Conservation (phyloP, 2,329 filamentous ascomycete species). For the Alternaria sp. region DNA sequence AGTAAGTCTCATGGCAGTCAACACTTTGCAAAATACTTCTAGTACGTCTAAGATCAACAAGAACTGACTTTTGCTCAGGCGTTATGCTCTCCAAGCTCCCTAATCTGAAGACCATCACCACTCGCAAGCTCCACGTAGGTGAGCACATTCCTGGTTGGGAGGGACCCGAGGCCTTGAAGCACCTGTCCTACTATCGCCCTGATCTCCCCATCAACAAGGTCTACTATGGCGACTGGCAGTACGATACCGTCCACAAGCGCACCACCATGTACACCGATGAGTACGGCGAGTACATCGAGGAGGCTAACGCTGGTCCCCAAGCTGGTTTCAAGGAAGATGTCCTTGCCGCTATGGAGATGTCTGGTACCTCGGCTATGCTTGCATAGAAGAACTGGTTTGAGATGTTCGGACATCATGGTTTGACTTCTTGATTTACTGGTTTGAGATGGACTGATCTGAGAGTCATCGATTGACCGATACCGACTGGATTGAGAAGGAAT, state of each 20-base stretch:
- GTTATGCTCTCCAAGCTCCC: conserved; percentile 15
- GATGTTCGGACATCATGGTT: background rate
- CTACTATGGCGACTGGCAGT: conserved; percentile 33
- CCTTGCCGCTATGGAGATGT: conserved; percentile 9
- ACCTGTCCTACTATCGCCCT: conserved; percentile 24
- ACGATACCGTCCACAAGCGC: conserved; percentile 24
- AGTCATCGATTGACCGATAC: background rate
- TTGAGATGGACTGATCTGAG: background rate
- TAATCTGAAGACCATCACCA: conserved; percentile 14
- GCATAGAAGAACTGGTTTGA: background rate
- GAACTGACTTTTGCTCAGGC: background rate
- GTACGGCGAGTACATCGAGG: conserved; percentile 23
- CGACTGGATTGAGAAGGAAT: background rate
- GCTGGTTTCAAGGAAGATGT: conserved; percentile 26
- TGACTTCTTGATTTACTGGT: background rate
- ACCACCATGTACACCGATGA: conserved; percentile 25
- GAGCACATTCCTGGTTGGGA: conserved; percentile 30
- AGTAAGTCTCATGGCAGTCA: background rate
- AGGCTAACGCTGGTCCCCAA: conserved; percentile 24
- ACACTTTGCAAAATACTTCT: background rate
- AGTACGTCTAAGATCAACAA: background rate
- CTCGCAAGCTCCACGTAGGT: conserved; percentile 25
- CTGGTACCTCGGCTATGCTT: background rate
- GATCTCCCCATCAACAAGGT: conserved; percentile 17
- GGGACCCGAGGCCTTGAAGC: conserved; percentile 9